phyloP scores from a whole-genome alignment of 768 basidiomycete species.

The Suillus cothurnatus region DNA sequence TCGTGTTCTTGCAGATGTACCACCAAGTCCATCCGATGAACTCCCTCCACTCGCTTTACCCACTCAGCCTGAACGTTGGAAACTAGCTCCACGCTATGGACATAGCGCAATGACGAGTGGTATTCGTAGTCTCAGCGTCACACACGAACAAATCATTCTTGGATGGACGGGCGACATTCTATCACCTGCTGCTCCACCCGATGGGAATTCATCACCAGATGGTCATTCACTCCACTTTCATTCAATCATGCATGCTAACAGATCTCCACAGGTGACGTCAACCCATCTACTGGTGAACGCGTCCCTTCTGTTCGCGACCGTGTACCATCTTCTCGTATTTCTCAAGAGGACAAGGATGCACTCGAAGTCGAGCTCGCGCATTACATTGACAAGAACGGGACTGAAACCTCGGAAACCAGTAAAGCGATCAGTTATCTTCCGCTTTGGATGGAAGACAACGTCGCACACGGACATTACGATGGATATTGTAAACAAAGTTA shows the following conservation, averaged over 20 bases:
- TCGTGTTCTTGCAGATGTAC: conserved; percentile 50
- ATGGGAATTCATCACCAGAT: conserved; percentile 30
- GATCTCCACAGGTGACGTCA: conserved; percentile 13
- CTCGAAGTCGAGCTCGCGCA: conserved; percentile 65
- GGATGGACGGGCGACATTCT: conserved; percentile 94
- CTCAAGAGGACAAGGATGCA: conserved; percentile 61
- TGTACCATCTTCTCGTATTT: conserved; percentile 54
- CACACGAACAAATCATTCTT: conserved; percentile 89
- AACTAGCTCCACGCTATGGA: conserved; percentile 76
- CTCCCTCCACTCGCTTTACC: conserved; percentile 19
- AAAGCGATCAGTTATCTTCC: conserved; percentile 67
- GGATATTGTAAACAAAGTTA: conserved; percentile 97
- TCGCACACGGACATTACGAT: conserved; percentile 94
- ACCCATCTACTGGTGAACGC: conserved; percentile 13
- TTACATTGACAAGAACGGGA: conserved; percentile 45
- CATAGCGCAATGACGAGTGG: conserved; percentile 96
- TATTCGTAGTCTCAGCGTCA: conserved; percentile 78
- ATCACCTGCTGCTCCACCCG: conserved; percentile 37
- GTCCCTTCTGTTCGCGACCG: conserved; percentile 29
- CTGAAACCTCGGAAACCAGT: conserved; percentile 51
- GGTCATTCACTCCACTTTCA: conserved; percentile 5
- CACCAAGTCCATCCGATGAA: conserved; percentile 33
- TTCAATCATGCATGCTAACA: conserved; percentile 5
- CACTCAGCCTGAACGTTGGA: conserved; percentile 53
- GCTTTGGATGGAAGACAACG: conserved; percentile 88